Evolutionary conservation across 352 stramenopile species (phyloP).

Genomic region (Globisporangium apiculatum): DNA sequence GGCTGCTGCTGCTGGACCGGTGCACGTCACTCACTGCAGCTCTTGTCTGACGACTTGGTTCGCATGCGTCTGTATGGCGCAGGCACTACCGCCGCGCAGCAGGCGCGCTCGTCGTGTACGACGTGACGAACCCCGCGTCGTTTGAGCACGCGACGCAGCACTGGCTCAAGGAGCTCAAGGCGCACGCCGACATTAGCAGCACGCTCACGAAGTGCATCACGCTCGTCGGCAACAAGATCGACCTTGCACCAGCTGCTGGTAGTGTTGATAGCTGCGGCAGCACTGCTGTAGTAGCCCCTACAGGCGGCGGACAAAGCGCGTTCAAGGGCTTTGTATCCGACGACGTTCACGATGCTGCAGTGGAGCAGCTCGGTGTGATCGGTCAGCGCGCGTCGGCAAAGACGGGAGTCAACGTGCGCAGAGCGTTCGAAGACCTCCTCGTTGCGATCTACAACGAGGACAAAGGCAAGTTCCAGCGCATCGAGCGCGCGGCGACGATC

Average conservation of each 20-base stretch:
- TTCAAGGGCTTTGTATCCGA: slow-evolving; percentile 20
- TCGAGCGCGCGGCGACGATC: slow-evolving; percentile 28
- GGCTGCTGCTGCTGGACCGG: background rate
- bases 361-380: slow-evolving; percentile 32
- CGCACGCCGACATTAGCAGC: slow-evolving; percentile 49
- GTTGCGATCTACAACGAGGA: slow-evolving; percentile 64
- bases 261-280: too few relatives aligned
- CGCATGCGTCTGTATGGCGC: background rate
- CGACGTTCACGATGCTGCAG: slow-evolving; percentile 35
- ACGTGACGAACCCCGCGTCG: slow-evolving; percentile 50
- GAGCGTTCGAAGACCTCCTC: slow-evolving; percentile 66
- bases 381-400: slow-evolving; percentile 61
- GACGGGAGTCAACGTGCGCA: slow-evolving; percentile 53
- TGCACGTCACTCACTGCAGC: background rate
- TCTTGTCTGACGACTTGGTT: too few relatives aligned
- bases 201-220: slow-evolving; percentile 61
- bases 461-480: slow-evolving; percentile 32
- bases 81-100: slow-evolving; percentile 72
- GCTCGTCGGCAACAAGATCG: slow-evolving; percentile 77
- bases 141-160: slow-evolving; percentile 68
- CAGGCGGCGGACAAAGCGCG: background rate
- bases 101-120: slow-evolving; percentile 69
- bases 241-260: slow-evolving; percentile 26
- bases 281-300: too few relatives aligned
- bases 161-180: slow-evolving; percentile 74